These are phyloP conservation scores for Sonneratia caseolaris DNA, from an alignment of 345 rosid genomes.

Conservation along the genomic window DNA sequence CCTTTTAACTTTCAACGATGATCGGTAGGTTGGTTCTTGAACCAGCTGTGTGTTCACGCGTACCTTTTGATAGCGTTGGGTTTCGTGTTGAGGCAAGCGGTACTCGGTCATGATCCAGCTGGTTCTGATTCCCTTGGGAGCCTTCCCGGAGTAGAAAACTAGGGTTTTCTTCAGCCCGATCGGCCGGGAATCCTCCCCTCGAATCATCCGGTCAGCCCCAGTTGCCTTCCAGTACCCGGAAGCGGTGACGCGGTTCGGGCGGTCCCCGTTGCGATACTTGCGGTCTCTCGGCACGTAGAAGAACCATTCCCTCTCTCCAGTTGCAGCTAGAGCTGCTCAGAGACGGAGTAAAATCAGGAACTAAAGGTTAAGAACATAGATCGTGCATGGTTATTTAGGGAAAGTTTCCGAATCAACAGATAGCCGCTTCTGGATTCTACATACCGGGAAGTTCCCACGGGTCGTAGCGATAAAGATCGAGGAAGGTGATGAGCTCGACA, in stretches of 20 bases:
- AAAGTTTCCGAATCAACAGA: no score
- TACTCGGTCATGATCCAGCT: slow-evolving; percentile 99
- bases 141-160: slow-evolving; percentile 97
- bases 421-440: neutral
- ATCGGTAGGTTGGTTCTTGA: no score
- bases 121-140: slow-evolving; percentile 92
- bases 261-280: slow-evolving; percentile 88
- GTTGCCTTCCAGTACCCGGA: slow-evolving; percentile 99
- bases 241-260: slow-evolving; percentile 91
- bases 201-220: slow-evolving; percentile 95
- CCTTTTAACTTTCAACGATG: no score
- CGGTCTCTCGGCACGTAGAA: slow-evolving; percentile 95
- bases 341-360: neutral
- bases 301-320: slow-evolving; percentile 99
- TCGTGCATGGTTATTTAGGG: neutral
- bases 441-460: slow-evolving; percentile 99
- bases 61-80: slow-evolving; percentile 90
- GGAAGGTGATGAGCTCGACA: slow-evolving; percentile 93
- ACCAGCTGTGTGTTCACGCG: no score
- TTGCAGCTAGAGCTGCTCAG: slow-evolving; percentile 72
- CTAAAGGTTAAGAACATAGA: neutral
- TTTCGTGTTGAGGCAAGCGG: slow-evolving; percentile 91
- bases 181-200: slow-evolving; percentile 56
- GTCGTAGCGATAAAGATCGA: slow-evolving; percentile 97
- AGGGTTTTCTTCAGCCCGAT: slow-evolving; percentile 99